Conservation (phyloP, 495 filamentous ascomycete species). For the Aspergillus asperescens region DNA sequence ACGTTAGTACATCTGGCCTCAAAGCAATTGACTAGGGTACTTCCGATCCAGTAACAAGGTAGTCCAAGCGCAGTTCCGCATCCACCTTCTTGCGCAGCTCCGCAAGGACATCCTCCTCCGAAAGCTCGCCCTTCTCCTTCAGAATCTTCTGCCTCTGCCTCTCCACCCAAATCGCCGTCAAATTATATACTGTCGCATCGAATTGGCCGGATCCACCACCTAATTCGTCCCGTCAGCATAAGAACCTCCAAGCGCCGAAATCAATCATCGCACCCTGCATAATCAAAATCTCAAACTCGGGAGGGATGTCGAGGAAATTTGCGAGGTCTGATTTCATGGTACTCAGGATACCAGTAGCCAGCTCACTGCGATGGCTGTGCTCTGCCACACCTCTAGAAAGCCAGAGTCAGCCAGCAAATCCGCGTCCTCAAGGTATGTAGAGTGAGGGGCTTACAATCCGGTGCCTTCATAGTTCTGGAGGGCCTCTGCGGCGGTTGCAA, state of each 20-base stretch:
- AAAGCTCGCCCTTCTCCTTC: slow-evolving; percentile 32
- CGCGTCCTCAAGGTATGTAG: not conserved
- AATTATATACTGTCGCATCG: slow-evolving; percentile 73
- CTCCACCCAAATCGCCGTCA: slow-evolving; percentile 77
- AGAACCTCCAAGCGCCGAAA: not conserved
- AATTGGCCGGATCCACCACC: slow-evolving; percentile 76
- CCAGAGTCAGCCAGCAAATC: not conserved
- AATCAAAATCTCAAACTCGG: slow-evolving; percentile 71
- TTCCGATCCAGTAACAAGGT: slow-evolving; percentile 74
- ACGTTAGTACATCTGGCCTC: not conserved
- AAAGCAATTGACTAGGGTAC: not conserved
- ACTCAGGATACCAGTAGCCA: slow-evolving; percentile 65
- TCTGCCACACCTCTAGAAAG: slow-evolving; percentile 52
- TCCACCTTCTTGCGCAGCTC: slow-evolving; percentile 58
- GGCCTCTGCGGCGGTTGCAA: slow-evolving; percentile 65
- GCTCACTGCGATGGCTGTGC: slow-evolving; percentile 80
- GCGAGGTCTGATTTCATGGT: slow-evolving; percentile 60
- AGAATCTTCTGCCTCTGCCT: slow-evolving; percentile 32
- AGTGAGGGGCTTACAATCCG: slow-evolving; percentile 59
- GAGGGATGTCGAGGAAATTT: slow-evolving; percentile 66
- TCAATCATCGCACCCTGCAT: slow-evolving; percentile 53
- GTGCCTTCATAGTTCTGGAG: slow-evolving; percentile 78
- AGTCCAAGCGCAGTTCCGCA: slow-evolving; percentile 71
- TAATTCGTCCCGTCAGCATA: not conserved
- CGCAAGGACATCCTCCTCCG: slow-evolving; percentile 50